Percentiles rank a stretch among this genome's conserved stretches.
phyloP scores from a whole-genome alignment of 495 filamentous ascomycete genomes.

The Aspergillus indologenus region DNA sequence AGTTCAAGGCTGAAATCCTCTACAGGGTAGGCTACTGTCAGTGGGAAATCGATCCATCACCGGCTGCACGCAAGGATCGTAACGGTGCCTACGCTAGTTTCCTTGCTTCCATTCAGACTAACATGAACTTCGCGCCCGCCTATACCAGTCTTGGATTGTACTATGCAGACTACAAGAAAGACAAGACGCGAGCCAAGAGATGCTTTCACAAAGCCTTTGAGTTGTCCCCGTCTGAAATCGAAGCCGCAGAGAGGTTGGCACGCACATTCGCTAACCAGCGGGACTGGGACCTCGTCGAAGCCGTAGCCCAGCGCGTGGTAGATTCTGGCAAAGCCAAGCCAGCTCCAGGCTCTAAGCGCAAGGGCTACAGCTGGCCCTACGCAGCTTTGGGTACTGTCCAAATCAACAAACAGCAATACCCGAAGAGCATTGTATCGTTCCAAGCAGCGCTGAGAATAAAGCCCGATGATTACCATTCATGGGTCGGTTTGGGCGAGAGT shows the following conservation, averaged over 20 bases:
- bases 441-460: conserved; percentile 82
- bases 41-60: conserved; percentile 76
- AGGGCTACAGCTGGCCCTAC: conserved; percentile 91
- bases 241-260: conserved; percentile 84
- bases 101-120: conserved; percentile 76
- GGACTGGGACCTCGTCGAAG: conserved; percentile 96
- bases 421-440: conserved; percentile 83
- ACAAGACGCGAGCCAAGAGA: conserved; percentile 75
- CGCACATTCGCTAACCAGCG: conserved; percentile 78
- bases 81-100: conserved; percentile 78
- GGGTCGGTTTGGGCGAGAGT: conserved; percentile 92
- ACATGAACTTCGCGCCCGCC: conserved; percentile 85
- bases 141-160: conserved; percentile 95
- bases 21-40: conserved; percentile 87
- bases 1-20: conserved; percentile 76
- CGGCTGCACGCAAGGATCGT: conserved; percentile 68
- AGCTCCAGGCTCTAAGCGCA: conserved; percentile 85
- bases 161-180: conserved; percentile 86
- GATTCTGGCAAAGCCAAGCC: conserved; percentile 88
- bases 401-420: conserved; percentile 88
- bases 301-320: conserved; percentile 83
- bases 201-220: conserved; percentile 98
- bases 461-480: conserved; percentile 86
- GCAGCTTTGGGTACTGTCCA: conserved; percentile 96
- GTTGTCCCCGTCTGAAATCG: conserved; percentile 79